phyloP scores from a whole-genome alignment of 2,329 filamentous ascomycete genomes.

The Aureobasidium sp. region DNA sequence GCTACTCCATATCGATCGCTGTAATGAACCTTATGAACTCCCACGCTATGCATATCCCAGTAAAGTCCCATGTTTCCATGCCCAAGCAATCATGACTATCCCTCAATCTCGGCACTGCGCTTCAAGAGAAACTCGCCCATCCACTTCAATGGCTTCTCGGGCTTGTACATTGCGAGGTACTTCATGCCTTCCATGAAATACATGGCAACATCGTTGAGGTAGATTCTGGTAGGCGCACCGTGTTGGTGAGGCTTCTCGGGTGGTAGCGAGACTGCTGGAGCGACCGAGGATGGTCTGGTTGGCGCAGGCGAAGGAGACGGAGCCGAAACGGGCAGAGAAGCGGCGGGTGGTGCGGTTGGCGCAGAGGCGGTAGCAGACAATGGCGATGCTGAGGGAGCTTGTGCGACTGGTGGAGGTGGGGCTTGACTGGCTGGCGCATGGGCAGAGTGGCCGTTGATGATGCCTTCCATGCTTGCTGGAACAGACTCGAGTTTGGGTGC shows the following conservation, averaged over 20 bases:
- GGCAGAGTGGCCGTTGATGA: background rate
- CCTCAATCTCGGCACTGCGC: conserved; percentile 41
- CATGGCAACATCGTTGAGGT: conserved; percentile 41
- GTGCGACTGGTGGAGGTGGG: background rate
- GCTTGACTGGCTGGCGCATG: background rate
- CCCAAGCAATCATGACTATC: conserved; percentile 16
- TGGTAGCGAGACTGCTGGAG: conserved; percentile 18
- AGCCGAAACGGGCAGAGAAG: conserved; percentile 5
- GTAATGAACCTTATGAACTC: conserved; percentile 9
- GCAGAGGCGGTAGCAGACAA: conserved; percentile 4
- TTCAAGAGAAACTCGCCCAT: conserved; percentile 39
- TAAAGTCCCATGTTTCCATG: background rate
- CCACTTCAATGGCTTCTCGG: conserved; percentile 43
- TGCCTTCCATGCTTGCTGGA: background rate
- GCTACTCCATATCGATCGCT: background rate
- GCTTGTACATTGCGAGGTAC: conserved; percentile 40
- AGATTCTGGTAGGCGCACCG: conserved; percentile 40
- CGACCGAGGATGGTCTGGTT: conserved; percentile 23
- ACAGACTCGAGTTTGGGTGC: background rate
- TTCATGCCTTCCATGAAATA: conserved; percentile 45
- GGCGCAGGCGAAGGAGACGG: conserved; percentile 19
- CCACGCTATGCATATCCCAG: conserved; percentile 9
- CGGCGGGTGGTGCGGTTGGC: conserved; percentile 3
- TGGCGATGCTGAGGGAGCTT: conserved; percentile 5
- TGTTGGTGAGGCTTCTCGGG: conserved; percentile 35